phyloP scores from a whole-genome alignment of 306 rosid species.

The Fagus crenata region DNA sequence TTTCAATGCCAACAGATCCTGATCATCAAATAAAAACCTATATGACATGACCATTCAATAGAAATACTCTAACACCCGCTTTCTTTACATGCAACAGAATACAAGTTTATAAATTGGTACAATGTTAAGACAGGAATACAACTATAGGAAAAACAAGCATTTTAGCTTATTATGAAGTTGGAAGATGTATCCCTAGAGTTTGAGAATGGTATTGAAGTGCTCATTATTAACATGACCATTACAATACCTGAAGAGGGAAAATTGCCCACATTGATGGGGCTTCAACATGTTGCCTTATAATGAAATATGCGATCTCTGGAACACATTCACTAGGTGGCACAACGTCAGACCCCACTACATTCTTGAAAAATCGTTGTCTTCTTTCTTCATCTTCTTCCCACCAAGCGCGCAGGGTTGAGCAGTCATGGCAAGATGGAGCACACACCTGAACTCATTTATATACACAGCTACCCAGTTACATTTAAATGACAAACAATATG shows the following conservation, averaged over 20 bases:
- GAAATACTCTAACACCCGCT: too few species aligned
- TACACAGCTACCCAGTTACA: conserved; percentile 23
- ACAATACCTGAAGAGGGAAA: conserved; percentile 92
- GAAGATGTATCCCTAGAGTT: not conserved
- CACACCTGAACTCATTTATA: conserved; percentile 62
- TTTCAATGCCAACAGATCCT: conserved; percentile 89
- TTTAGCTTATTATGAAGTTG: not conserved
- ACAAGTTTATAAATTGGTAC: not conserved
- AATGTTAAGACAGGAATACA: not conserved
- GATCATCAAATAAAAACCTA: conserved; percentile 23
- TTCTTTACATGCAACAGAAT: conserved; percentile 13
- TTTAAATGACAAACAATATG: not conserved
- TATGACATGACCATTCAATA: not conserved
- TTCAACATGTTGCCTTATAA: conserved; percentile 77
- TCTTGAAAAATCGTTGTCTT: conserved; percentile 66
- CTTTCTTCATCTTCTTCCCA: conserved; percentile 99
- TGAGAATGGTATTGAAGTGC: not conserved
- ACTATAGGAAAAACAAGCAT: not conserved
- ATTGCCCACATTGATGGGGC: conserved; percentile 99
- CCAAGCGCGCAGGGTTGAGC: conserved; percentile 97
- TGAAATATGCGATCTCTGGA: conserved; percentile 71
- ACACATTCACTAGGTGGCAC: conserved; percentile 69
- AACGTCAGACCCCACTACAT: conserved; percentile 57
- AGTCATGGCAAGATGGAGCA: conserved; percentile 97
- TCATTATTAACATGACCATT: conserved; percentile 6